Base-by-base conservation (phyloP, 805 yeast species). In the Hanseniaspora valbyensis region DNA sequence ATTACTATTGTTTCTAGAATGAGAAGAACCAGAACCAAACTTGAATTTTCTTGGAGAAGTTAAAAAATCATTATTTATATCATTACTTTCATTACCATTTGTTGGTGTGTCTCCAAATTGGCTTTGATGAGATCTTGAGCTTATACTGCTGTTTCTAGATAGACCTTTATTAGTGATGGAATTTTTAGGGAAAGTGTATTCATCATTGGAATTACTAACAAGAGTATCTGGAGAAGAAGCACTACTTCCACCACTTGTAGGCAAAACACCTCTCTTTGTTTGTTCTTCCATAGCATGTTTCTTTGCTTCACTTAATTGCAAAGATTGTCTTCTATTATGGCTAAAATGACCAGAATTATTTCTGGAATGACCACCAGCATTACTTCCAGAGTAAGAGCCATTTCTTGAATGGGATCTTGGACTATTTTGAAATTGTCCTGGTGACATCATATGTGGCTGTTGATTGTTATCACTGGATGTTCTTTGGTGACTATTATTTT, bases 211-310 rank as follows among this genome's bases (percentile, higher is more conserved):
- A 4, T 50, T 52, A 33, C 56, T 57, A 12, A 55, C 60, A n/a
- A 57, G 49, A 29, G 54, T 58, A 25, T 58, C 63, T 24, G 58
- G 55, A 9, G 57, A 57, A 21, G 56, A 57, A 4, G 55, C 55
- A 13, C 13, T 30, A 22, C 54, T 50, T 14, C 57, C 58, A 22
- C 55, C 38, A 4, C 44, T 54, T n/a, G n/a, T n/a, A 16, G 55
- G 10, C 10, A 42, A 42, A 49, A 50, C 44, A 16, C 49, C 66
- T 64, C 88, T 75, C 62, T 86, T 92, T 2, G 83, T 81, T 61
- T 81, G 87, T 34, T 80, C 89, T 57, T 80, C 81, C 4, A 96
- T 96, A n/a, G 98, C 98, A 6, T 96, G 96, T 57, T 81, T 81
- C 59, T 85, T 88, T 12, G 97, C 97, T 66, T 90, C 98, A 49